Evolutionary conservation across 345 rosid species (phyloP).

Genomic region (Linum trigynum): DNA sequence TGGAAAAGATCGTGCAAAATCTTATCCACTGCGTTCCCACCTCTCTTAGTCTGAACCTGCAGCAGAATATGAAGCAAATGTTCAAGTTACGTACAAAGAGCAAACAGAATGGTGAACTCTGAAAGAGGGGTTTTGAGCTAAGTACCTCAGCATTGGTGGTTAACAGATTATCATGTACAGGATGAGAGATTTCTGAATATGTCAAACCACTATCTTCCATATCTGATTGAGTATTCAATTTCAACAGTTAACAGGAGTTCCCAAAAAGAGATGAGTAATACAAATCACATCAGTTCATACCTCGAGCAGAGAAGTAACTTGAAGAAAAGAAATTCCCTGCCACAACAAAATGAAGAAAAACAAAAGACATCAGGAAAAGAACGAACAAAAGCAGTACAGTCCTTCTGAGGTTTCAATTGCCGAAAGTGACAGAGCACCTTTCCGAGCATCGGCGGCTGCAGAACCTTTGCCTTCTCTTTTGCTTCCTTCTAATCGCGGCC

Average conservation of each 20-base stretch:
- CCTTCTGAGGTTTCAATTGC: background rate
- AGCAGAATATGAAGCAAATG: slow-evolving; percentile 2
- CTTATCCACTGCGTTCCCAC: slow-evolving; percentile 8
- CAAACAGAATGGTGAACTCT: slow-evolving; percentile 3
- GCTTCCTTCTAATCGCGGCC: background rate
- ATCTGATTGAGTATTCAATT: slow-evolving; percentile 23
- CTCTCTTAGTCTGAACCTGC: slow-evolving; percentile 18
- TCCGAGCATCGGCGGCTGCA: background rate
- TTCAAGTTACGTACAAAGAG: background rate
- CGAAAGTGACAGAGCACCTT: background rate
- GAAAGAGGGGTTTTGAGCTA: background rate
- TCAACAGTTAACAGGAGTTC: background rate
- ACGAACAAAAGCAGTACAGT: background rate
- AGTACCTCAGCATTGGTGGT: slow-evolving; percentile 39
- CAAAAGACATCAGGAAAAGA: too few species aligned
- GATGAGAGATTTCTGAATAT: slow-evolving; percentile 38
- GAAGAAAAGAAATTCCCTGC: slow-evolving; percentile 1
- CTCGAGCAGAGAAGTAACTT: background rate
- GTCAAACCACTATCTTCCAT: slow-evolving; percentile 34
- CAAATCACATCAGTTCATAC: background rate
- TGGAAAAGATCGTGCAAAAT: slow-evolving; percentile 43
- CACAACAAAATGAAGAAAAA: background rate
- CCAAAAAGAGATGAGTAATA: background rate
- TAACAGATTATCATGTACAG: slow-evolving; percentile 52
- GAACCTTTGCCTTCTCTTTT: background rate